Percentiles rank a stretch among this genome's conserved stretches.
Conservation (phyloP, 257 asterid species). For the Rauvolfia tetraphylla region DNA sequence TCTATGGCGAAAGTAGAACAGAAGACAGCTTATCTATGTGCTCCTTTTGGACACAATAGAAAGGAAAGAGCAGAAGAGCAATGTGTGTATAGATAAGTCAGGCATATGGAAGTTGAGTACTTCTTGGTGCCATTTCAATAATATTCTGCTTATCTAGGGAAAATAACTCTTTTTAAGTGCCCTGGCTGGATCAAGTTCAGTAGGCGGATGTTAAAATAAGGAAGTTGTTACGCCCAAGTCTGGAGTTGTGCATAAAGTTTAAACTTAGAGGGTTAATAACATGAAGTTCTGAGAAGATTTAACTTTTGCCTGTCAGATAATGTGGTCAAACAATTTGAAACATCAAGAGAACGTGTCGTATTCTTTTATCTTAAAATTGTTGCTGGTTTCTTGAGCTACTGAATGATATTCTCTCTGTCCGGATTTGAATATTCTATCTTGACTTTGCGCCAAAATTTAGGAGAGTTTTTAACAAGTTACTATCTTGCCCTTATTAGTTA, state of each 20-base stretch:
- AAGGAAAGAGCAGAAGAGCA: neutral
- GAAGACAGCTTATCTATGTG: neutral
- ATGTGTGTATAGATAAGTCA: neutral
- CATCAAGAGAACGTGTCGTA: neutral
- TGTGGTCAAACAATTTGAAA: neutral
- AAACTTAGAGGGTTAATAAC: neutral
- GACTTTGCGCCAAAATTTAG: too few species aligned
- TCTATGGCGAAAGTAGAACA: neutral
- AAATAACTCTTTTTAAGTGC: neutral
- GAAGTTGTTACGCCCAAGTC: neutral
- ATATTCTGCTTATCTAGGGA: neutral
- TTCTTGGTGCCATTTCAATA: neutral
- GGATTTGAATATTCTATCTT: too few species aligned
- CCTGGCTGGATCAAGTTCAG: too few species aligned
- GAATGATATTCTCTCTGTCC: too few species aligned
- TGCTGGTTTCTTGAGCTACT: neutral
- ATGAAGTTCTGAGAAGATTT: neutral
- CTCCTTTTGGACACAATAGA: neutral
- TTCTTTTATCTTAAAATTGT: neutral
- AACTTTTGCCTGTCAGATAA: neutral
- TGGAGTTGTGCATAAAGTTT: neutral
- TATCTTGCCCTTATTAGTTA: too few species aligned
- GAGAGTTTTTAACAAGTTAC: too few species aligned
- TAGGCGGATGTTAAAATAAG: neutral
- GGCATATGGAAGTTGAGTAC: neutral